Conservation (phyloP, 257 asterid species). For the Agastache rugosa region DNA sequence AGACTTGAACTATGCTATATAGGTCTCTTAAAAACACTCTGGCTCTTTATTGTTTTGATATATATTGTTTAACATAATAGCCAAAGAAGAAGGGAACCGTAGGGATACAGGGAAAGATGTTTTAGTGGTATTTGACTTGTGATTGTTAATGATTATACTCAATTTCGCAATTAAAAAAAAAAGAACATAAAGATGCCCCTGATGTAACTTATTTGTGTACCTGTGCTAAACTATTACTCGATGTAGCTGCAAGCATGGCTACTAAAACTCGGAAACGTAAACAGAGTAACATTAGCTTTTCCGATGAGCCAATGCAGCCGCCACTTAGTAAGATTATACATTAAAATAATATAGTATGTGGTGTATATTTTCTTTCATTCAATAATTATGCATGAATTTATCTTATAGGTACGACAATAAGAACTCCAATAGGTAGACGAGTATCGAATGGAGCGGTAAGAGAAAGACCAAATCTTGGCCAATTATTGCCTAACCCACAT, state of each 20-base stretch:
- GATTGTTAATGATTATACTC: no score
- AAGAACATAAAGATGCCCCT: no score
- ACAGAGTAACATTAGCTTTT: background rate
- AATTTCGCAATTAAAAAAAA: no score
- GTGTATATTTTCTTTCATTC: background rate
- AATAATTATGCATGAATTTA: background rate
- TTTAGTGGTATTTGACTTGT: no score
- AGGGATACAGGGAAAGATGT: no score
- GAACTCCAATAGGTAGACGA: conserved; percentile 3
- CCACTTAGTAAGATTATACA: conserved; percentile 10
- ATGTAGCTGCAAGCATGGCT: background rate
- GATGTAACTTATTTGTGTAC: no score
- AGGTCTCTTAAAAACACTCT: no score
- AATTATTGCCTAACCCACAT: background rate
- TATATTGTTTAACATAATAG: no score
- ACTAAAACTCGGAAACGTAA: conserved; percentile 1
- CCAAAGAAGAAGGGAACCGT: no score
- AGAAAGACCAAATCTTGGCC: background rate
- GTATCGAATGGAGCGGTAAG: background rate
- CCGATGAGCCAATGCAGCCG: background rate
- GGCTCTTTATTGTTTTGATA: no score
- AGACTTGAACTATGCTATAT: no score
- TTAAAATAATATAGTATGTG: background rate
- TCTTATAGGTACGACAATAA: background rate
- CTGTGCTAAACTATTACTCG: no score